Evolutionary conservation across 2,329 filamentous ascomycete genomes (phyloP).

Genomic region (Penicillium frequentans): DNA sequence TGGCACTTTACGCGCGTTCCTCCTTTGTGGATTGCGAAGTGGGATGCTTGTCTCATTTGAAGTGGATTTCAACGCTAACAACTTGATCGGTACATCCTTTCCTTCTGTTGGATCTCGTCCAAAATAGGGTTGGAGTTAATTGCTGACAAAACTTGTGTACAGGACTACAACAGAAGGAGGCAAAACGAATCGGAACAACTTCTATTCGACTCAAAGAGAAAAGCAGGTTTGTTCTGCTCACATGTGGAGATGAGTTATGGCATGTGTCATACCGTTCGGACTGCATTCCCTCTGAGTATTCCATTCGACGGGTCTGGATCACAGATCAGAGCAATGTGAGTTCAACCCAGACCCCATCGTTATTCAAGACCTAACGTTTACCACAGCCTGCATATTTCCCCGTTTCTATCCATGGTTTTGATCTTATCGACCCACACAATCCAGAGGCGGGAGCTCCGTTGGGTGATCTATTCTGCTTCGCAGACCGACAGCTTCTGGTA

Average conservation of each 20-base stretch:
- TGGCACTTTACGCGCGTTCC: constrained; percentile 15
- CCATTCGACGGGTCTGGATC: constrained; percentile 40
- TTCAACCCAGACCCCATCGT: not conserved
- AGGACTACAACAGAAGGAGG: constrained; percentile 34
- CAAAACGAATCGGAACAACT: constrained; percentile 37
- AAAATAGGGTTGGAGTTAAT: not conserved
- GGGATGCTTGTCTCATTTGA: constrained; percentile 43
- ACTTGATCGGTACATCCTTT: constrained; percentile 28
- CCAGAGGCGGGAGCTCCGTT: constrained; percentile 29
- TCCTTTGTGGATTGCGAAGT: constrained; percentile 49
- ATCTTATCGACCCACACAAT: constrained; percentile 32
- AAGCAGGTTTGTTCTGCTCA: constrained; percentile 31
- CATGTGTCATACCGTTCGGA: constrained; percentile 30
- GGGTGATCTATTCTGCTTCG: constrained; percentile 50
- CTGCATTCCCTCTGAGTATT: constrained; percentile 25
- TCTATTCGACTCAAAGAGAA: constrained; percentile 36
- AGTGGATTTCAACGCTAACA: constrained; percentile 21
- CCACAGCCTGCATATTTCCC: constrained; percentile 41
- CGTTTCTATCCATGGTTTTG: constrained; percentile 34
- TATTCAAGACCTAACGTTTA: not conserved
- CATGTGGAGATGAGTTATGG: constrained; percentile 42
- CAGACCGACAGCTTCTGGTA: constrained; percentile 49
- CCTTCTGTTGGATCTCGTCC: not conserved
- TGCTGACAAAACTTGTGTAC: constrained; percentile 6
- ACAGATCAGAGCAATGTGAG: constrained; percentile 45